phyloP scores from a whole-genome alignment of 2,329 filamentous ascomycete species.

The Beauveria asiatica region DNA sequence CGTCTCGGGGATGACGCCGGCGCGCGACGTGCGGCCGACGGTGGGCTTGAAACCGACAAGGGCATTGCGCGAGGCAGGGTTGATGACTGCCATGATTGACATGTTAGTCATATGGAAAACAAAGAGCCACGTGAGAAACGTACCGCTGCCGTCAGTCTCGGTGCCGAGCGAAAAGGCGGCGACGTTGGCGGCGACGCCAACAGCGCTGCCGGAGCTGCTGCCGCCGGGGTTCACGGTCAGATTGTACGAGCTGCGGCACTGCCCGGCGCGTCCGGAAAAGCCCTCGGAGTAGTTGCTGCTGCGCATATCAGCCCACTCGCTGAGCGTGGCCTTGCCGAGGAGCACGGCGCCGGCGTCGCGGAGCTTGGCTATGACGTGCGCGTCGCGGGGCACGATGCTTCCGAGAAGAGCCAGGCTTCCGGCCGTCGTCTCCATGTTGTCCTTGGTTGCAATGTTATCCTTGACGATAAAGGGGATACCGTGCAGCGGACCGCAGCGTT shows the following conservation, averaged over 20 bases:
- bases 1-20: slow-evolving; percentile 56
- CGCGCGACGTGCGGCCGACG: slow-evolving; percentile 60
- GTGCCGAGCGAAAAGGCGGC: slow-evolving; percentile 60
- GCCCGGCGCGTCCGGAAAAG: slow-evolving; percentile 56
- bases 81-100: slow-evolving; percentile 44
- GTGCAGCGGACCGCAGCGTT: slow-evolving; percentile 57
- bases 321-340: slow-evolving; percentile 61
- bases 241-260: slow-evolving; percentile 59
- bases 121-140: slow-evolving; percentile 14
- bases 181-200: slow-evolving; percentile 55
- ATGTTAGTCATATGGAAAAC: not conserved
- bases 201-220: slow-evolving; percentile 57
- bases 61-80: slow-evolving; percentile 59
- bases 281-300: slow-evolving; percentile 60
- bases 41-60: slow-evolving; percentile 71
- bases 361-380: slow-evolving; percentile 52
- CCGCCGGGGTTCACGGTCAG: slow-evolving; percentile 60
- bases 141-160: slow-evolving; percentile 61
- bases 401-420: slow-evolving; percentile 61
- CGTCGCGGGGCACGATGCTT: slow-evolving; percentile 58
- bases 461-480: slow-evolving; percentile 71
- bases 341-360: slow-evolving; percentile 59
- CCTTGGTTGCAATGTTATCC: slow-evolving; percentile 61
- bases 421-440: slow-evolving; percentile 66
- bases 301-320: slow-evolving; percentile 69